Evolutionary conservation across 306 rosid genomes (phyloP), one percentile per base, ranked within the genome.

Genomic region (Prunus padus): DNA sequence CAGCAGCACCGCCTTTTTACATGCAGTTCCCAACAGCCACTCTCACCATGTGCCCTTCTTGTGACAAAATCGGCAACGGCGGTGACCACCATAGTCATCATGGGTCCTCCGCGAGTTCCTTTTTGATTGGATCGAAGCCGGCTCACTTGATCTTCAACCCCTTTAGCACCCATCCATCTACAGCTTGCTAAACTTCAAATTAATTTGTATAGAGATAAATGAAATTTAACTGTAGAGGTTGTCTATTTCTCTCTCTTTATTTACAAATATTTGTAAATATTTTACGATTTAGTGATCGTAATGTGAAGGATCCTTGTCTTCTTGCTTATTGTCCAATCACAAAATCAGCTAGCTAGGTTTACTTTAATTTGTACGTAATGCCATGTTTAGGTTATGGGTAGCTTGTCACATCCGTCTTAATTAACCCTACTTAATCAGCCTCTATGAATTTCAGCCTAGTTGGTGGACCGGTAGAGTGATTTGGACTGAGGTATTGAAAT

Each of bases 21-120:
- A 71, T 80, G 95, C 90, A 82, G 68, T 74, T 90, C 78, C 92
- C 81, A 47, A 69, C 95, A 0, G 86, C 93, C 45, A 87, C 85
- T 20, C 88, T 91, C 57, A 85, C 84, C 40, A 69, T 87, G 28
- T 93, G 98, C 79, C 91, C 98, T 30, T 91, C 97, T 11, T 93
- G 97, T 72, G 90, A 89, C 52, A 81, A 82, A 75, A 76, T 88
- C 46, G 67, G 85, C 69, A 45, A 22, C 15, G 68, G 65, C n/a
- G 45, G 28, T 8, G 77, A 73, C 19, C 68, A 73, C 46, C 55
- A 18, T 15, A 49, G 19, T 18, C 18, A 42, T 22, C 25, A 28
- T 46, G 75, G 55, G 11, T 6, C 64, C 14, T 55, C 80, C 4
- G 15, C 73, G 1, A 37, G 56, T 45, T 57, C 57, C 3, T 59